These are phyloP conservation scores for Trichomonas gallinae DNA, from an alignment of 208 protist genomes.

Conservation along the genomic window DNA sequence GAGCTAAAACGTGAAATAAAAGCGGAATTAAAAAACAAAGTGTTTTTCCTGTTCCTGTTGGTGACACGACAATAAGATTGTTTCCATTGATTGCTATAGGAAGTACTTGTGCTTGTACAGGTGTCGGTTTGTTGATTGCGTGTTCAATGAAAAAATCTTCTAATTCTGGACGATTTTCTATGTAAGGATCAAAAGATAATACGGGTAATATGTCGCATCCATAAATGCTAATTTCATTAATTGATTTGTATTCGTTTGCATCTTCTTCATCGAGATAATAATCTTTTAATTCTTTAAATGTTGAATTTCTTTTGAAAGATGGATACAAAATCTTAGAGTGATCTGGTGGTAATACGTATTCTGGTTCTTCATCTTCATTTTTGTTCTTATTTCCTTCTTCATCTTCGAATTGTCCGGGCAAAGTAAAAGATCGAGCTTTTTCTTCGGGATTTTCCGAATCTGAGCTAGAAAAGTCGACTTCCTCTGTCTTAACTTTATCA, in stretches of 20 bases:
- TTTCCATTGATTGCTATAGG: constrained; percentile 32
- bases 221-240: not conserved
- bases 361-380: not conserved
- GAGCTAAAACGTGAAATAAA: constrained; percentile 42
- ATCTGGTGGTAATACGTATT: not conserved
- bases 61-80: constrained; percentile 85
- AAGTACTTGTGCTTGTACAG: constrained; percentile 36
- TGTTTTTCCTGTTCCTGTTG: constrained; percentile 97
- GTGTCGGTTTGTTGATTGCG: constrained; percentile 22
- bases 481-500: not conserved
- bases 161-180: not conserved
- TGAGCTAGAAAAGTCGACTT: not conserved
- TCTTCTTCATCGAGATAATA: not conserved
- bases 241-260: not conserved
- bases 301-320: not conserved
- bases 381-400: not conserved
- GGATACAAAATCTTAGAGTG: not conserved
- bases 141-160: not conserved
- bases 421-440: not conserved
- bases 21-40: constrained; percentile 92
- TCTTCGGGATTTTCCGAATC: not conserved
- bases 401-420: not conserved
- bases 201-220: not conserved
- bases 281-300: not conserved
- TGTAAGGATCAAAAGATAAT: not conserved